Evolutionary conservation across 2,329 filamentous ascomycete genomes (phyloP), one percentile per base, ranked within the genome.

Genomic region (Immersiporthe knoxdaviesiana): DNA sequence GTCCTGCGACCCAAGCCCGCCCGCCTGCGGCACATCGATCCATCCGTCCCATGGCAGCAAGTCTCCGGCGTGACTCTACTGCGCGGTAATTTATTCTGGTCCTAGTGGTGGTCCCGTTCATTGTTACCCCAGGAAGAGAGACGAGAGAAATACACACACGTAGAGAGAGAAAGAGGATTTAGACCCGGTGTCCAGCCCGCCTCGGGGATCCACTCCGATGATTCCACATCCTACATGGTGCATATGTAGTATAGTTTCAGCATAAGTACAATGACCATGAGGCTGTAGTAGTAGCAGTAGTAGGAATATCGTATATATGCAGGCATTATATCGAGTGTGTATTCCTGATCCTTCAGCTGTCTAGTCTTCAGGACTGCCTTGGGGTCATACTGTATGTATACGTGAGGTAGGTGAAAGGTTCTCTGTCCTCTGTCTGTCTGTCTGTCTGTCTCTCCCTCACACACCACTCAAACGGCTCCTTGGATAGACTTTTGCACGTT

Each of bases 21-120:
- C n/a, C n/a, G 21, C 30, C 58, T 24, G 58, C 58, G 58, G 32
- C 58, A 11, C n/a, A 24, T 60, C 58, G 21, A 60, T 60, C 58
- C 35, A 39, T 60, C 58, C 58, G 58, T 60, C 58, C 58, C 32
- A 30, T 16, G 32, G 58, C 21, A 37, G 11, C 11, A 39, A 60
- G 32, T 24, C 58, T 37, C 58, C 58, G 58, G 58, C 32, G 58
- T 37, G 58, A 59, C 56, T 59, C 56, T 37, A 16, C 56, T 37
- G 7, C 24, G 24, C 30, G 12, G 24, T 32, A 47, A 21, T n/a
- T n/a, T n/a, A 47, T 47, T 6, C 7, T 47, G 7, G 44, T 47
- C 21, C 18, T n/a, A 47, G 44, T 47, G 44, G 44, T n/a, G 11
- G 21, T 47, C 44, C 44, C 50, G 50, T 27, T n/a, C 50, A 24